Evolutionary conservation across 2,329 filamentous ascomycete species (phyloP).

Genomic region (Teratosphaeria epicoccoides): DNA sequence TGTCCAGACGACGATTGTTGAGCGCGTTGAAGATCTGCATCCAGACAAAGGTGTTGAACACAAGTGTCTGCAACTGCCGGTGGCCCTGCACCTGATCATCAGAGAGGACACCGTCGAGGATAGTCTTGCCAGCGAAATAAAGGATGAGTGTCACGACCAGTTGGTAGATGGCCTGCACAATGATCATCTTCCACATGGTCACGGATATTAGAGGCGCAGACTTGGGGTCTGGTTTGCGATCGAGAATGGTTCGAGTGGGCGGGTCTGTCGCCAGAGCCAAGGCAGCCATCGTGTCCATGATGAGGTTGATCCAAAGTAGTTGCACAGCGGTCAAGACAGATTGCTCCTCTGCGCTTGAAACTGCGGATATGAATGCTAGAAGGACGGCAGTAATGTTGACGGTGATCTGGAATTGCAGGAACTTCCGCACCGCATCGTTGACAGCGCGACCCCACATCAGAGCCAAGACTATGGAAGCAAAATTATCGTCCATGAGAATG

Average conservation of each 20-base stretch:
- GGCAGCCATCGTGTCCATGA: slow-evolving; percentile 93
- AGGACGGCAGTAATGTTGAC: slow-evolving; percentile 88
- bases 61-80: slow-evolving; percentile 60
- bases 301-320: slow-evolving; percentile 90
- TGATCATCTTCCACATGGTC: slow-evolving; percentile 99
- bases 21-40: slow-evolving; percentile 99
- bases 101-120: slow-evolving; percentile 46
- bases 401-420: slow-evolving; percentile 61
- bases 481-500: slow-evolving; percentile 54
- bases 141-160: slow-evolving; percentile 68
- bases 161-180: slow-evolving; percentile 85
- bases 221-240: slow-evolving; percentile 70
- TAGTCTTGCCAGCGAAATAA: slow-evolving; percentile 59
- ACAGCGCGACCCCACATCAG: slow-evolving; percentile 52
- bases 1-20: slow-evolving; percentile 92
- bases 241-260: slow-evolving; percentile 68
- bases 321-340: slow-evolving; percentile 83
- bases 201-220: slow-evolving; percentile 67
- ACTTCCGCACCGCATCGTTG: slow-evolving; percentile 45
- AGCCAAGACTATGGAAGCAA: slow-evolving; percentile 52
- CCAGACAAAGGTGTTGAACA: slow-evolving; percentile 98
- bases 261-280: slow-evolving; percentile 82
- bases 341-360: slow-evolving; percentile 55
- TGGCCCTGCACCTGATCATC: slow-evolving; percentile 27
- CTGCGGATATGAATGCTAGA: slow-evolving; percentile 78